Base-by-base conservation (phyloP, 2,329 filamentous ascomycete genomes). In the Diaporthe sp. region DNA sequence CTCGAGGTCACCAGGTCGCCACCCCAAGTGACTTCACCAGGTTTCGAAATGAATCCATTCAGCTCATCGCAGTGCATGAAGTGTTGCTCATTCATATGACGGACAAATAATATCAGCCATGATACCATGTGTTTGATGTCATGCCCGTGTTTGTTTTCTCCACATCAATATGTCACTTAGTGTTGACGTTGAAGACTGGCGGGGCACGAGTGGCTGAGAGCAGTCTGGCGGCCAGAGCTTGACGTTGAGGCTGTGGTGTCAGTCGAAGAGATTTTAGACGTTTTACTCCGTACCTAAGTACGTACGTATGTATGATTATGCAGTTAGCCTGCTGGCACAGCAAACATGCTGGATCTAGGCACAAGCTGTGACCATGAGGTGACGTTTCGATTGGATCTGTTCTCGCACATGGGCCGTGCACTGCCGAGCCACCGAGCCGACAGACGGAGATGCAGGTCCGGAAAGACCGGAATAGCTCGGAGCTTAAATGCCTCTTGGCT, bases 401-500 rank as follows among this genome's bases (percentile, higher is more conserved):
- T 3, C 25, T 2, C 1, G 30, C 3, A 3, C 42, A 22, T 38
- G 30, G 30, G 2, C 64, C 30, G 13, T 35, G 61, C 45, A 52
- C 45, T 28, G 22, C 64, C 45, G 64, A 67, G 61, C 3, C 45
- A 52, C 61, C 61, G 45, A 67, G 64, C 45, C 64, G 45, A 52
- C 61, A 33, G 9, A 52, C 64, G 64, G 64, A 67, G 64, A 38
- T 52, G 64, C 45, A 52, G n/a, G n/a, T 4, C 64, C 64, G 64
- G 64, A 17, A 25, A 28, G 45, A 25, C 64, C 64, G 64, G 64
- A 52, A 38, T 67, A 38, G 64, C 64, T 22, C 47, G 64, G 64
- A 40, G 47, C 64, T 68, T 54, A 13, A 52, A 68, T 68, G 13
- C 7, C 30, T 38, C 64, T 38, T 9, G 17, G 28, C 28, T 66